Conservation (phyloP, 208 protist species). For the Trypanosoma melophagium region DNA sequence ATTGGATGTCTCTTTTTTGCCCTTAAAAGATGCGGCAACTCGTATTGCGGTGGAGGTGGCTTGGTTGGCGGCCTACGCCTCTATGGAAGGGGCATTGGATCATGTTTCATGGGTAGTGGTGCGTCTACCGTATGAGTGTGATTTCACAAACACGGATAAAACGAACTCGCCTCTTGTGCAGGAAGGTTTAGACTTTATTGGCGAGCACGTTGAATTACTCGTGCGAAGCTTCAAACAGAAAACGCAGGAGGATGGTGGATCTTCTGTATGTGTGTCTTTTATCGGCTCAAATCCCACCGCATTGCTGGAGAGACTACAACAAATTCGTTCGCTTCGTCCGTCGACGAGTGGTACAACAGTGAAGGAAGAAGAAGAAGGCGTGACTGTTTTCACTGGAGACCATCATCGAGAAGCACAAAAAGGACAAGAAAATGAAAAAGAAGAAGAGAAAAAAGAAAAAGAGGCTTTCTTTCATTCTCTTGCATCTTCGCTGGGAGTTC, state of each 20-base stretch:
- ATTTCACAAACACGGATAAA: not conserved
- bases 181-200: slow-evolving; percentile 58
- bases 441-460: too few species aligned
- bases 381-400: slow-evolving; percentile 47
- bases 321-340: not conserved
- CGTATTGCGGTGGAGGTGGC: slow-evolving; percentile 51
- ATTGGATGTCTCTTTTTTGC: slow-evolving; percentile 52
- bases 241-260: not conserved
- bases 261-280: slow-evolving; percentile 25
- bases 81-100: slow-evolving; percentile 38
- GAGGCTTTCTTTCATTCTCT: slow-evolving; percentile 13
- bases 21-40: slow-evolving; percentile 26
- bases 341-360: not conserved
- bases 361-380: not conserved
- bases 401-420: slow-evolving; percentile 20
- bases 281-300: slow-evolving; percentile 22
- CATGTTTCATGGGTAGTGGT: slow-evolving; percentile 48
- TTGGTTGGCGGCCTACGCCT: slow-evolving; percentile 61
- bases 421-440: too few species aligned
- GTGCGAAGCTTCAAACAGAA: slow-evolving; percentile 24
- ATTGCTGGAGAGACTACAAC: slow-evolving; percentile 19
- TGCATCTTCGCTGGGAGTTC: slow-evolving; percentile 9
- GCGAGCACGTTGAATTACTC: slow-evolving; percentile 50
- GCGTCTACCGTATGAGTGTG: slow-evolving; percentile 49
- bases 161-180: slow-evolving; percentile 24